phyloP scores from a whole-genome alignment of 768 basidiomycete species.

The Candolleomyces eurysporus region DNA sequence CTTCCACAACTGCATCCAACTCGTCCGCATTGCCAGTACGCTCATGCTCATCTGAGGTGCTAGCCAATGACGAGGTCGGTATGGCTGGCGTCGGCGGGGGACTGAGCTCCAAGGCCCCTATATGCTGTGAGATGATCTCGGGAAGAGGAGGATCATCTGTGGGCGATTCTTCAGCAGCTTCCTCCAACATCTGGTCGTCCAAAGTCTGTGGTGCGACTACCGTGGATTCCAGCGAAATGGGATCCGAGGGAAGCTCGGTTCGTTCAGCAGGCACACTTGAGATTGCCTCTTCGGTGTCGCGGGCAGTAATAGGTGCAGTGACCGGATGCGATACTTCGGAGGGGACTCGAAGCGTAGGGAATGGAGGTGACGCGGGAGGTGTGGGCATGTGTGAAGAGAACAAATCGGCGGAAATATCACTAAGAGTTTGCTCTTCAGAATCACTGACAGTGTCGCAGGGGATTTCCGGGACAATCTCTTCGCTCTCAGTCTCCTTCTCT shows the following conservation, averaged over 20 bases:
- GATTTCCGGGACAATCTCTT: background rate
- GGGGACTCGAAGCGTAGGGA: background rate
- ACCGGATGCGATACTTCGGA: background rate
- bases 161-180: background rate
- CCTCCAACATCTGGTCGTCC: background rate
- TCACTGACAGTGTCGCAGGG: background rate
- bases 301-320: background rate
- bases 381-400: constrained; percentile 5
- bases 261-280: background rate
- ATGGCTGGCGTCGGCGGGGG: no score
- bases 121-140: background rate
- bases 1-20: background rate
- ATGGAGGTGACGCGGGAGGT: constrained; percentile 4
- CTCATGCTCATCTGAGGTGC: background rate
- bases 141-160: background rate
- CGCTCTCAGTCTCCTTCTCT: background rate
- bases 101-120: background rate
- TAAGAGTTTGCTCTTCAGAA: background rate
- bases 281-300: background rate
- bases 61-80: no score
- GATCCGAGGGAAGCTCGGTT: background rate
- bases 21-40: background rate
- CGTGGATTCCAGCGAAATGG: background rate
- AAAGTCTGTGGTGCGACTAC: background rate
- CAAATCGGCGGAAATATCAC: background rate